Evolutionary conservation across 169 alveolate species (phyloP), one percentile per base, ranked within the genome.

Genomic region (Plasmodium blacklocki): DNA sequence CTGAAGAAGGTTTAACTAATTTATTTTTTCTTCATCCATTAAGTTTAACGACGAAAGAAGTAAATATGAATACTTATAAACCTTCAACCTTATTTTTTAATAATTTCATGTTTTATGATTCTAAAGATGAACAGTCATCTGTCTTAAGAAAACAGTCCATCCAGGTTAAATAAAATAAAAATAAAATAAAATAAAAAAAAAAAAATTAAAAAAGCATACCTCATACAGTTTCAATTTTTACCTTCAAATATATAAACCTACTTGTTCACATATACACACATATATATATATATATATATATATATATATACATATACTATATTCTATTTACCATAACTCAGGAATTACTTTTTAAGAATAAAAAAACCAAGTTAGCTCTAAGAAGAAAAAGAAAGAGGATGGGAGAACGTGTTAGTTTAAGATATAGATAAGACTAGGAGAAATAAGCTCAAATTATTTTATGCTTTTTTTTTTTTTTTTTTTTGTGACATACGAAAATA

Each of bases 391-490:
- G 91, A 39, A 83, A 83, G 71, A 83, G 91, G 50, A 62, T 83
- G 91, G 91, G 91, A 9, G 91, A 83, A 50, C 80, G 91, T 39
- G 74, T 83, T 60, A 83, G 91, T 47, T 70, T 83, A 71, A 83
- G 91, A 83, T 83, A 83, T 68, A 71, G 91, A 18, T 83, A 49
- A 83, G 21, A 43, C 32, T 68, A 45, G 39, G 14, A 43, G 23
- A 39, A 39, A 39, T 39, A 5, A 39, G 47, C 11, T 39, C 7
- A 39, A 39, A 43, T n/a, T 21, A 58, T 72, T 50, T n/a, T 8
- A 72, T 23, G 8, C 14, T n/a, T 68, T 68, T 68, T 68, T n/a
- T 5, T 43, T 67, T 18, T 62, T 56, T 14, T 56, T 56, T 56
- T 56, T 12, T 56, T 56, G 64, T 39, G 47, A 39, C 0, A 39